Evolutionary conservation across 805 yeast species (phyloP).

Genomic region (Wickerhamiella galacta): DNA sequence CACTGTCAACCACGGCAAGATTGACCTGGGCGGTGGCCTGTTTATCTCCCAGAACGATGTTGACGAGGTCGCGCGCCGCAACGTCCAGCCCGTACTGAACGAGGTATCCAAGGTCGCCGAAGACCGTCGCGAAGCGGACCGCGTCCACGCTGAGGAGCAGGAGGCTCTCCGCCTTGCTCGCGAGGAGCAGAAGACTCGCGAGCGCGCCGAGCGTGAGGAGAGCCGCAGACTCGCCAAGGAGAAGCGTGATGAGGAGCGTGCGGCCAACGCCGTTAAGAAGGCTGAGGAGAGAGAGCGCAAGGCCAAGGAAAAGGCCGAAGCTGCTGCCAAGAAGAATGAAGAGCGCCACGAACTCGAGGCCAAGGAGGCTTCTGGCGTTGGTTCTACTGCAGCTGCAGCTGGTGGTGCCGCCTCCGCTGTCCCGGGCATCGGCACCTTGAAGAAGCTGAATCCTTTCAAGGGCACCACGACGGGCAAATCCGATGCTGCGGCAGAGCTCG

Average conservation of each 20-base stretch:
- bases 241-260: slow-evolving; percentile 24
- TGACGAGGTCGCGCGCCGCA: slow-evolving; percentile 56
- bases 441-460: too few relatives aligned
- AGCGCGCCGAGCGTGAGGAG: slow-evolving; percentile 9
- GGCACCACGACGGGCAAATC: neutral
- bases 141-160: slow-evolving; percentile 25
- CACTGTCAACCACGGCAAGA: slow-evolving; percentile 33
- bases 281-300: slow-evolving; percentile 9
- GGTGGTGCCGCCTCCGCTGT: slow-evolving; percentile 1
- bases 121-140: slow-evolving; percentile 46
- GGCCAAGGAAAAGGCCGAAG: slow-evolving; percentile 8
- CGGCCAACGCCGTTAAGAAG: slow-evolving; percentile 11
- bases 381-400: neutral
- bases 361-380: slow-evolving; percentile 5
- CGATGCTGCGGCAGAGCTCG: neutral
- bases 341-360: slow-evolving; percentile 7
- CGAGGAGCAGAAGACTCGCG: slow-evolving; percentile 24
- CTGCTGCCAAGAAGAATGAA: slow-evolving; percentile 3
- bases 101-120: slow-evolving; percentile 57
- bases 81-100: slow-evolving; percentile 68
- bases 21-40: slow-evolving; percentile 80
- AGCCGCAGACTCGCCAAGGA: slow-evolving; percentile 22
- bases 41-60: slow-evolving; percentile 60
- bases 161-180: slow-evolving; percentile 25
- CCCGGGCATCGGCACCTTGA: neutral